Evolutionary conservation across 1,284 basidiomycete genomes (phyloP).

Genomic region (Ceratobasidium sp.): DNA sequence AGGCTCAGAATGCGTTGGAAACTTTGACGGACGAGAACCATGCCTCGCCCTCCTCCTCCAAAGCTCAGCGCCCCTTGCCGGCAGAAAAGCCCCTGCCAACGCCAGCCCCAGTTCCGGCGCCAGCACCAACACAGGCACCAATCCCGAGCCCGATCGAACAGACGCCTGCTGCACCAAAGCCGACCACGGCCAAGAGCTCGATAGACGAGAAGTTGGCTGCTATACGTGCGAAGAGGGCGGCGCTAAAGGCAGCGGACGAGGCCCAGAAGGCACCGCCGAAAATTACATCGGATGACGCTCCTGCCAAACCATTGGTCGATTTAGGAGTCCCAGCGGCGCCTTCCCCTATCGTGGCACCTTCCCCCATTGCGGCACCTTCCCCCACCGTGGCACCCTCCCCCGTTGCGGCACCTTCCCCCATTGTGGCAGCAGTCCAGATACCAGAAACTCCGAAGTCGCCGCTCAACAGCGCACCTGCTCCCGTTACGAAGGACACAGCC

Average conservation of each 20-base stretch:
- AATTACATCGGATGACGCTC: too few relatives aligned
- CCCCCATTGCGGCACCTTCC: too few relatives aligned
- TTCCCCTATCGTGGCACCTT: too few relatives aligned
- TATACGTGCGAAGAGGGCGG: background rate
- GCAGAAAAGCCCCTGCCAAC: background rate
- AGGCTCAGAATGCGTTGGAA: constrained; percentile 11
- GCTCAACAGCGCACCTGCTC: too few relatives aligned
- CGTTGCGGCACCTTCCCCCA: too few relatives aligned
- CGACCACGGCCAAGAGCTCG: background rate
- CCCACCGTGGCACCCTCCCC: too few relatives aligned
- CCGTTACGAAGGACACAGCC: too few relatives aligned
- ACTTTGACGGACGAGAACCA: background rate
- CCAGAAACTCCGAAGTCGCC: too few relatives aligned
- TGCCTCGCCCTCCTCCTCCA: too few relatives aligned
- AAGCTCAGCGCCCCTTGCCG: background rate
- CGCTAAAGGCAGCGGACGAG: background rate
- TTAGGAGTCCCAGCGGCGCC: too few relatives aligned
- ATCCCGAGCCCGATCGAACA: background rate
- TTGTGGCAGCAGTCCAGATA: too few relatives aligned
- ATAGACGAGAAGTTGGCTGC: background rate
- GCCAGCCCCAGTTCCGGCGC: background rate
- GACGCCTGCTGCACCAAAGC: background rate
- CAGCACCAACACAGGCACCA: background rate
- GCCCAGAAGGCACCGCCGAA: background rate
- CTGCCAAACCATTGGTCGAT: too few relatives aligned